Evolutionary conservation across 2,329 filamentous ascomycete species (phyloP).

Genomic region (Aurifilum marmelostoma): DNA sequence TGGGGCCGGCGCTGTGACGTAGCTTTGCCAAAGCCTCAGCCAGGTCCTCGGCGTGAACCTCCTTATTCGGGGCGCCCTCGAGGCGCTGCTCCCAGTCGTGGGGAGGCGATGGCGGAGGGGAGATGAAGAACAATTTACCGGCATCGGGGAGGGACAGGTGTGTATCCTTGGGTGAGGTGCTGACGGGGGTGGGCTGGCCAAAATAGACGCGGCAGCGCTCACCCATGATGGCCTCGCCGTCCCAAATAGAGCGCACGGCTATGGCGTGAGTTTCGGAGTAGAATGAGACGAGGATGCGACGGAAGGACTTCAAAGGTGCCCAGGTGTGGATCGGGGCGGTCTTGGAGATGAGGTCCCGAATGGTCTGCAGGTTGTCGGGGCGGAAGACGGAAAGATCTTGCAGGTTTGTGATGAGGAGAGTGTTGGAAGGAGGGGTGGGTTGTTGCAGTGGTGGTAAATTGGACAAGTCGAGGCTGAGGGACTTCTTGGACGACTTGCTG

Average conservation of each 20-base stretch:
- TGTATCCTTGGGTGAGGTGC: conserved; percentile 51
- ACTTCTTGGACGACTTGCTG: conserved; percentile 50
- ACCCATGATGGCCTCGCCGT: conserved; percentile 74
- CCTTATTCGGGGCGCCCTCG: conserved; percentile 71
- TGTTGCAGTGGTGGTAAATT: conserved; percentile 69
- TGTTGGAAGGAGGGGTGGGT: conserved; percentile 80
- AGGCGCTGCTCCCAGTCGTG: conserved; percentile 71
- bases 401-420: conserved; percentile 82
- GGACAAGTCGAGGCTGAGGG: conserved; percentile 74
- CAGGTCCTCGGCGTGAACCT: conserved; percentile 70
- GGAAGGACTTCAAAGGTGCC: conserved; percentile 80
- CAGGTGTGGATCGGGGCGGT: conserved; percentile 77
- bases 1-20: conserved; percentile 45
- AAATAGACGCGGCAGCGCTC: conserved; percentile 71
- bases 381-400: conserved; percentile 74
- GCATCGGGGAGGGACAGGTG: conserved; percentile 69
- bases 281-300: conserved; percentile 81
- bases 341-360: conserved; percentile 70
- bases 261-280: conserved; percentile 71
- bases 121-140: conserved; percentile 75
- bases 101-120: conserved; percentile 68
- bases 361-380: conserved; percentile 72
- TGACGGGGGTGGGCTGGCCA: conserved; percentile 62
- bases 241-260: conserved; percentile 71
- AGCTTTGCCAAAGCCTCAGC: conserved; percentile 68